Evolutionary conservation across 805 yeast genomes (phyloP), one percentile per base, ranked within the genome.

Genomic region (Candida vartiovaarae): DNA sequence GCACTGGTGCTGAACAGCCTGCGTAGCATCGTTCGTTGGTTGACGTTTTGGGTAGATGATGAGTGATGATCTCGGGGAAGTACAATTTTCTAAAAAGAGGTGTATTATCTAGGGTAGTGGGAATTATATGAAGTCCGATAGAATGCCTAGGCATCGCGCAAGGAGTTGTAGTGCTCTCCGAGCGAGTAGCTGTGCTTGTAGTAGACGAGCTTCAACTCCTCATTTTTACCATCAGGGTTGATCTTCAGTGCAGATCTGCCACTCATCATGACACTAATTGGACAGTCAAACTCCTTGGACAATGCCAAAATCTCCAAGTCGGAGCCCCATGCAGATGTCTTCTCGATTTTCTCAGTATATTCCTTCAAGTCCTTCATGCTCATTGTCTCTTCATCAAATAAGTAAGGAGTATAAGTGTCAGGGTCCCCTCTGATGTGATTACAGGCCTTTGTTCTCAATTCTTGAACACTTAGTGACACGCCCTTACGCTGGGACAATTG

Each of bases 321-420:
- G 7, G 96, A 93, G 26, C 99, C 99, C 99, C 99, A 91, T 70
- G 85, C 76, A 0, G 95, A 80, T 0, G 96, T 87, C n/a, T 62
- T 68, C 46, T 75, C 84, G 45, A 91, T 71, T 49, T 80, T 82
- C 3, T 68, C 62, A 3, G 86, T 74, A 60, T 93, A 93, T 24
- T 76, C 76, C 33, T 75, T 81, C 28, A 90, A 63, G 50, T 84
- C 84, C 39, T 73, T 71, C 47, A 86, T 52, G 6, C 75, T 67
- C 69, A 81, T 71, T 1, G 90, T 83, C 10, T 66, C 68, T 52
- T 88, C 96, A 59, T 87, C 95, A 56, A 88, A 82, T 51, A 91
- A 63, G 55, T 84, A 91, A 11, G 97, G 96, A 4, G 76, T 65
- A 58, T 80, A 93, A 34, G 83, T 82, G 51, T 85, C 82, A 9